These are phyloP conservation scores for Mycena crocata DNA, from an alignment of 768 basidiomycete species.

Conservation along the genomic window DNA sequence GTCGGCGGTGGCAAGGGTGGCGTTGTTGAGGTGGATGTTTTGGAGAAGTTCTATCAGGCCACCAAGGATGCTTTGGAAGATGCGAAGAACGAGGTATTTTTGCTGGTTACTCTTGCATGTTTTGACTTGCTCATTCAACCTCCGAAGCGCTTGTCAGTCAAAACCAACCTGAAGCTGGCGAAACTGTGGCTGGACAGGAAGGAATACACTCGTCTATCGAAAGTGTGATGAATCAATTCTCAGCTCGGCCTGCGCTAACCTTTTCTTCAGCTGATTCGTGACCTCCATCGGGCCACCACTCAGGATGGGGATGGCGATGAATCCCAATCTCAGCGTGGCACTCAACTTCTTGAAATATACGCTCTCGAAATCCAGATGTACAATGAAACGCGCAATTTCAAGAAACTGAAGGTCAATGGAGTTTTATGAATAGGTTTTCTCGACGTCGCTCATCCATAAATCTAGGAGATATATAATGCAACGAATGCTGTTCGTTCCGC, in stretches of 20 bases:
- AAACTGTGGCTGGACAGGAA: conserved; percentile 97
- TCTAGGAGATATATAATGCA: conserved; percentile 96
- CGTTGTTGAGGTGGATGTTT: conserved; percentile 81
- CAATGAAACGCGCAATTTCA: conserved; percentile 94
- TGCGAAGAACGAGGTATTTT: conserved; percentile 96
- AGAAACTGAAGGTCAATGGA: conserved; percentile 86
- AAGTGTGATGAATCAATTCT: conserved; percentile 58
- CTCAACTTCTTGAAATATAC: conserved; percentile 95
- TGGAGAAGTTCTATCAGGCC: conserved; percentile 95
- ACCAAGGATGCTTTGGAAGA: conserved; percentile 92
- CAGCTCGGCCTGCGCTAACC: conserved; percentile 2
- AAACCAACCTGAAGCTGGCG: conserved; percentile 96
- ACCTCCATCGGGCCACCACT: conserved; percentile 76
- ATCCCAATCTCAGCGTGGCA: conserved; percentile 89
- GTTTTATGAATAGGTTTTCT: neutral
- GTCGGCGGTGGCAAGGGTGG: conserved; percentile 92
- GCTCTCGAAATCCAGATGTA: conserved; percentile 99
- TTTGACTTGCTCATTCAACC: conserved; percentile 2
- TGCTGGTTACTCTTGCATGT: conserved; percentile 32
- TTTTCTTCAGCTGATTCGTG: conserved; percentile 72
- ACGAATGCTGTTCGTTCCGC: conserved; percentile 93
- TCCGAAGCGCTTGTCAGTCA: conserved; percentile 86
- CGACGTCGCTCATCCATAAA: neutral
- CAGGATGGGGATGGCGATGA: conserved; percentile 75
- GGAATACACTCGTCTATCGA: conserved; percentile 87